phyloP scores from a whole-genome alignment of 352 stramenopile species.

The Phytophthora megakarya region DNA sequence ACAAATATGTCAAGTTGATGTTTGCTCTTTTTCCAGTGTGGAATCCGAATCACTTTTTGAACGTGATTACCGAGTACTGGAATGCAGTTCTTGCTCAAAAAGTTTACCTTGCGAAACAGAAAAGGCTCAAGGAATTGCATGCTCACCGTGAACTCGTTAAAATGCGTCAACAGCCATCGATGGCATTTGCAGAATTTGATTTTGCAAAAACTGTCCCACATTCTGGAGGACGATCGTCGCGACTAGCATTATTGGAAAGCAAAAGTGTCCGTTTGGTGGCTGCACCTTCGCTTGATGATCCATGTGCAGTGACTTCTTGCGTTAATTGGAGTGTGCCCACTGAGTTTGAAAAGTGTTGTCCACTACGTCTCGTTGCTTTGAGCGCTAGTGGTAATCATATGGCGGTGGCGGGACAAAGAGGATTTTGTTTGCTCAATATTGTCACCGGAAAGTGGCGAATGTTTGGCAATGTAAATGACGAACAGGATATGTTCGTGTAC shows the following conservation, averaged over 20 bases:
- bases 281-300: slow-evolving; percentile 59
- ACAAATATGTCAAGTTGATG: slow-evolving; percentile 85
- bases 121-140: slow-evolving; percentile 30
- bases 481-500: slow-evolving; percentile 75
- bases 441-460: slow-evolving; percentile 76
- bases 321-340: slow-evolving; percentile 61
- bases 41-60: slow-evolving; percentile 63
- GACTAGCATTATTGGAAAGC: slow-evolving; percentile 61
- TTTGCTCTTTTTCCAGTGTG: slow-evolving; percentile 74
- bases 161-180: slow-evolving; percentile 25
- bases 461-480: slow-evolving; percentile 87
- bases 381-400: slow-evolving; percentile 65
- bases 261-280: slow-evolving; percentile 57
- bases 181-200: slow-evolving; percentile 68
- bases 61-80: slow-evolving; percentile 48
- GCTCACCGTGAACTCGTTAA: slow-evolving; percentile 34
- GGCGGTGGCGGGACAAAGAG: slow-evolving; percentile 70
- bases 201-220: slow-evolving; percentile 63
- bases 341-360: slow-evolving; percentile 70
- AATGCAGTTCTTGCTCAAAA: slow-evolving; percentile 35
- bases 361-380: slow-evolving; percentile 62
- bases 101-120: slow-evolving; percentile 28
- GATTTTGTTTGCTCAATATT: slow-evolving; percentile 77
- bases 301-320: slow-evolving; percentile 63
- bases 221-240: slow-evolving; percentile 45